Base-by-base conservation (phyloP, 331 rosid genomes). In the Rhamnella rubrinervis region DNA sequence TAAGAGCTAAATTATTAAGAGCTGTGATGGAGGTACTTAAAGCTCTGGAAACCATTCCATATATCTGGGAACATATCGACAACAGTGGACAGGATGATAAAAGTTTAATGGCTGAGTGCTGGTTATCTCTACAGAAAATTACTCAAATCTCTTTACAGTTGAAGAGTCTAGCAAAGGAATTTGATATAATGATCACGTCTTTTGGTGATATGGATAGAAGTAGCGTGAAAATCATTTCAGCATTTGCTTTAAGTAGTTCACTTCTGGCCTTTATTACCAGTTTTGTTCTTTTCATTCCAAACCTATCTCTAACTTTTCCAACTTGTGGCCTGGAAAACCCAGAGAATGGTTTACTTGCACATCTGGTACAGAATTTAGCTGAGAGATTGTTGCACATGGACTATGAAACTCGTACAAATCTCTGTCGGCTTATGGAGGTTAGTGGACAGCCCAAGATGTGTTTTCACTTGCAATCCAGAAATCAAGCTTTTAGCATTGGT, bases 181-280 rank as follows among this genome's bases (percentile, higher is more conserved):
- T 85, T 67, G 88, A 87, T 68, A 83, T 87, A 44, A 44, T 85
- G 50, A 64, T 71, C 28, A 58, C 74, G 12, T 74, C 92, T 67
- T 85, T 84, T 73, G 51, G 87, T 31, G 88, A 74, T 75, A 90
- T 85, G 46, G 96, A 87, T 66, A 57, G 47, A 10, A 75, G 76
- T 69, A 84, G 89, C 62, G 76, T 76, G 39, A 63, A 66, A 39
- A 63, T 77, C 59, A 78, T 84, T 66, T 76, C 87, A 8, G 78
- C 79, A 11, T 87, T 84, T 77, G 78, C 85, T 47, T 57, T 85
- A 23, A 74, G 77, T 70, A 76, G 82, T 76, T 87, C 88, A 0
- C 18, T 90, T 56, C 77, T 90, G 76, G 90, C 95, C 39, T 82
- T 87, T 53, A 77, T 78, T 63, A 28, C 83, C n/a, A 79, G 88